phyloP scores from a whole-genome alignment of 2,329 filamentous ascomycete species.

The Colletotrichum sp. region DNA sequence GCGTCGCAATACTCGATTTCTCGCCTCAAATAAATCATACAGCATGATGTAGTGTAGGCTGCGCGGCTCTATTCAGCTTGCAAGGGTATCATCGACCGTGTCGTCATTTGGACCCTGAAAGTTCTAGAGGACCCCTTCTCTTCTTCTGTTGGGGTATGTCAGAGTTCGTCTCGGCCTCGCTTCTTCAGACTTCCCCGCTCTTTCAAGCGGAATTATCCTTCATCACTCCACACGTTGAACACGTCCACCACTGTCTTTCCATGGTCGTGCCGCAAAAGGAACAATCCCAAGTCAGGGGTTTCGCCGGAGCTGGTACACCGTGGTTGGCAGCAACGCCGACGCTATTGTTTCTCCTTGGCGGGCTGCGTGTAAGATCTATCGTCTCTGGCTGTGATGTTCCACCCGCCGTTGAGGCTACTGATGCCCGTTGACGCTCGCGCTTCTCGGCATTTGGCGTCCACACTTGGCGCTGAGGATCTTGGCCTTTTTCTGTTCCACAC shows the following conservation, averaged over 20 bases:
- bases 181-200: slow-evolving; percentile 6
- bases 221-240: slow-evolving; percentile 58
- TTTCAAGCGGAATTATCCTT: slow-evolving; percentile 51
- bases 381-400: background rate
- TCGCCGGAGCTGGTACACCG: slow-evolving; percentile 22
- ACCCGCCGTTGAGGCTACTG: slow-evolving; percentile 7
- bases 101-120: slow-evolving; percentile 21
- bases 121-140: background rate
- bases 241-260: slow-evolving; percentile 63
- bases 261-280: slow-evolving; percentile 56
- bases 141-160: background rate
- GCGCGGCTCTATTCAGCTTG: background rate
- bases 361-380: slow-evolving; percentile 41
- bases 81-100: slow-evolving; percentile 10
- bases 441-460: slow-evolving; percentile 26
- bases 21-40: background rate
- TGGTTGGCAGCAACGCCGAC: slow-evolving; percentile 4
- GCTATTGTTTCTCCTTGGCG: slow-evolving; percentile 25
- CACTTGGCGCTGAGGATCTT: slow-evolving; percentile 20
- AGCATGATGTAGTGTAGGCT: background rate
- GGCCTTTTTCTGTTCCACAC: slow-evolving; percentile 43
- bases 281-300: slow-evolving; percentile 53
- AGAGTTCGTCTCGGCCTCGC: background rate
- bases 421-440: slow-evolving; percentile 24
- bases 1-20: background rate